These are phyloP conservation scores for Aspergillus sp. DNA, from an alignment of 2,329 filamentous ascomycete genomes.

Conservation along the genomic window DNA sequence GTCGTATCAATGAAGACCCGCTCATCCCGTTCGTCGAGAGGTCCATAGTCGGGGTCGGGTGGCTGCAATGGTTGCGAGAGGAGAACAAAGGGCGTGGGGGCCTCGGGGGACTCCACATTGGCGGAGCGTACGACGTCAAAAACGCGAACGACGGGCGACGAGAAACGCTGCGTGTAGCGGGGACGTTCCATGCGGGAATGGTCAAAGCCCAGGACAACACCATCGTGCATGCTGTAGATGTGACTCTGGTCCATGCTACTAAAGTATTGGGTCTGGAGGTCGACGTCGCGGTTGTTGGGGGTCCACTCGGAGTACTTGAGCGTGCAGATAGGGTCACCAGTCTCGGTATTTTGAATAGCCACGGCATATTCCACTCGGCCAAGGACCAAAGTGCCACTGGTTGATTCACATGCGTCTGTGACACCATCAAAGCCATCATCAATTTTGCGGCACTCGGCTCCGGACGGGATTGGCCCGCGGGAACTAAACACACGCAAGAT, in stretches of 20 bases:
- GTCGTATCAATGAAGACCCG: slow-evolving; percentile 84
- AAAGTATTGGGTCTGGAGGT: slow-evolving; percentile 77
- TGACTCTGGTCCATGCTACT: slow-evolving; percentile 79
- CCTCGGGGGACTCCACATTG: slow-evolving; percentile 57
- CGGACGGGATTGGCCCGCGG: slow-evolving; percentile 60
- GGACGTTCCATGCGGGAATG: slow-evolving; percentile 51
- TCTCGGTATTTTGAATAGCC: slow-evolving; percentile 68
- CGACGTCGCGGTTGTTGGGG: slow-evolving; percentile 82
- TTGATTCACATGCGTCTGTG: slow-evolving; percentile 65
- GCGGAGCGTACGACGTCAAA: slow-evolving; percentile 79
- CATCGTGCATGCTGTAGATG: slow-evolving; percentile 80
- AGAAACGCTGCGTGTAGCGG: slow-evolving; percentile 62
- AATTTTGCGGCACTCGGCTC: slow-evolving; percentile 67
- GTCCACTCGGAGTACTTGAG: slow-evolving; percentile 93
- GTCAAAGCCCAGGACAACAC: slow-evolving; percentile 73
- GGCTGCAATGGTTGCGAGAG: slow-evolving; percentile 77
- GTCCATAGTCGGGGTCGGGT: slow-evolving; percentile 35
- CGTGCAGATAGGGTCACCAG: slow-evolving; percentile 72
- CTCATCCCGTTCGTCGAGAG: slow-evolving; percentile 48
- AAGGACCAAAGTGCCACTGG: slow-evolving; percentile 71
- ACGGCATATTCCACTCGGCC: slow-evolving; percentile 87
- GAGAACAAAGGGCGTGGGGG: slow-evolving; percentile 63
- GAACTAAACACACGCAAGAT: slow-evolving; percentile 81
- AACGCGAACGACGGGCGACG: slow-evolving; percentile 74
- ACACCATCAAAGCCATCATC: slow-evolving; percentile 48